A percentile compares a stretch with the other conserved stretches of the same genome.
phyloP scores from a whole-genome alignment of 768 basidiomycete species.

The Arthromyces matolae region DNA sequence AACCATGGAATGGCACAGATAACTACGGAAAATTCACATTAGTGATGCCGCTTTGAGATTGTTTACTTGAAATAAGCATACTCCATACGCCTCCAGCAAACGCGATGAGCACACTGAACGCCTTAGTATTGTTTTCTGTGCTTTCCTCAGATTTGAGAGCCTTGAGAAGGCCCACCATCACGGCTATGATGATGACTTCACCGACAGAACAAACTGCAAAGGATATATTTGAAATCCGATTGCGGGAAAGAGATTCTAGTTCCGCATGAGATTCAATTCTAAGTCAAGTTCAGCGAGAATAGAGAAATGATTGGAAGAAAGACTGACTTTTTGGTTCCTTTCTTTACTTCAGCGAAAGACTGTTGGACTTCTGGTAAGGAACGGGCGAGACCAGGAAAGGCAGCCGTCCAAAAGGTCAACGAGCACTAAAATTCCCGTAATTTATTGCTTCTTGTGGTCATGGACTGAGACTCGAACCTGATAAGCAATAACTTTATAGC shows the following conservation, averaged over 20 bases:
- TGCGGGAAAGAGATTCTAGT: slow-evolving; percentile 62
- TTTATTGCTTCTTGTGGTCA: neutral
- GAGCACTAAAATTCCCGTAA: slow-evolving; percentile 42
- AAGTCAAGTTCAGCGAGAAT: neutral
- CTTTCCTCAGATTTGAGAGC: slow-evolving; percentile 58
- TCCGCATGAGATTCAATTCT: slow-evolving; percentile 49
- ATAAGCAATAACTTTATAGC: slow-evolving; percentile 58
- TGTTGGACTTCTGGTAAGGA: slow-evolving; percentile 66
- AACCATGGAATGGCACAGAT: slow-evolving; percentile 74
- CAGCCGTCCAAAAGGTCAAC: slow-evolving; percentile 81
- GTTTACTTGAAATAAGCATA: slow-evolving; percentile 27
- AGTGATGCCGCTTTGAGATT: neutral
- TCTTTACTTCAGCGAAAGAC: slow-evolving; percentile 38
- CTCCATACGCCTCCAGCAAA: slow-evolving; percentile 77
- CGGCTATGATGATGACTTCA: slow-evolving; percentile 62
- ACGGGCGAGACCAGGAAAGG: slow-evolving; percentile 71
- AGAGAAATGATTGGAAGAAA: neutral
- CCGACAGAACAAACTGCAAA: slow-evolving; percentile 68
- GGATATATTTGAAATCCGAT: slow-evolving; percentile 72
- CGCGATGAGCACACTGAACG: slow-evolving; percentile 74
- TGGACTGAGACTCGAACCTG: slow-evolving; percentile 43
- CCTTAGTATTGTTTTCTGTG: slow-evolving; percentile 69
- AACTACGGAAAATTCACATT: slow-evolving; percentile 37
- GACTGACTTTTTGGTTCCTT: slow-evolving; percentile 46
- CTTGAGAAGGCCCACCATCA: slow-evolving; percentile 76